Base-by-base conservation (phyloP, 441 rosid species). In the Geranium incanum region DNA sequence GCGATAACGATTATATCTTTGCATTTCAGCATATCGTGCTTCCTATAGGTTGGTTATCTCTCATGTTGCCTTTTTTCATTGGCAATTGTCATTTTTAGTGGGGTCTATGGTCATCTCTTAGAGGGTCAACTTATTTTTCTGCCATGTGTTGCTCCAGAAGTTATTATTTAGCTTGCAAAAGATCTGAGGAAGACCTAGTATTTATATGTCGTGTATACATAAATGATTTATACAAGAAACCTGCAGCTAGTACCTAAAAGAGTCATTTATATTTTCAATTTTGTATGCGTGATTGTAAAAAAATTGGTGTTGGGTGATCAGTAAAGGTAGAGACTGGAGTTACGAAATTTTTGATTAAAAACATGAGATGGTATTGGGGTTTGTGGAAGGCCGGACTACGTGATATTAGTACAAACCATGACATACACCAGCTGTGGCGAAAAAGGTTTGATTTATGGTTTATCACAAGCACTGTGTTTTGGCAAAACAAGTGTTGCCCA, bases 1-100 rank as follows among this genome's bases (percentile, higher is more conserved):
- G 97, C 23, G 99, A 95, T 78, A 85, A 89, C 70, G 99, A 95
- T 83, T 92, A 92, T 74, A 72, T 89, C 67, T 95, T 85, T 84
- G 97, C 97, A 39, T 92, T 95, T 83, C 88, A 89, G 79, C 83
- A 87, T 73, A 82, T 90, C 67, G 94, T 95, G 84, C 87, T 92
- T 71, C 99, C 99, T 62, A 90, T 95, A 88, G 99, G 99, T 95
- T 21, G 75, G 67, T 72, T 59, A 43, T 80, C 78, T 55, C 36
- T 74, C 12, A 8, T 16, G 64, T 16, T 15, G 23, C 23, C 62
- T 55, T 55, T 55, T 28, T 16, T 16, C 18, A 59, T 16, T 59
- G n/a, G 3, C 9, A 68, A 0, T 37, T 48, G 23, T 71, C 28
- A 16, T 67, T 77, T 73, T 50, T 59, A 16, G 64, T 1, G 12